Conservation (phyloP, 1,284 basidiomycete species). For the Cutaneotrichosporon spelunceum region DNA sequence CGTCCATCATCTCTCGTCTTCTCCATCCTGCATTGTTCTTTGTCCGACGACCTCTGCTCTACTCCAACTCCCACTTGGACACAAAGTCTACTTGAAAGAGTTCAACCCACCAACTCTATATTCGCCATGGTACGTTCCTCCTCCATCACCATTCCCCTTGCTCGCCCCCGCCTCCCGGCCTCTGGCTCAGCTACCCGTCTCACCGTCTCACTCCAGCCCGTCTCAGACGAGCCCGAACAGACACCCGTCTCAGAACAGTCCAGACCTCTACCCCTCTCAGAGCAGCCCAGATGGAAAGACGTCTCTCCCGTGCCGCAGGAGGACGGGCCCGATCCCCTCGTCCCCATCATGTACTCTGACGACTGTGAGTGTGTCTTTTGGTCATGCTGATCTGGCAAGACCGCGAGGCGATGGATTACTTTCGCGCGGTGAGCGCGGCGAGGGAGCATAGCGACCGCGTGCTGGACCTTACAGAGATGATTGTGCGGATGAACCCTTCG, state of each 20-base stretch:
- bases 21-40: background rate
- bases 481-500: constrained; percentile 83
- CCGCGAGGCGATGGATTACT: constrained; percentile 85
- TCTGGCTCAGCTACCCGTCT: too few species aligned
- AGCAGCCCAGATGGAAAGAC: constrained; percentile 72
- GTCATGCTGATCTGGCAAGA: constrained; percentile 56
- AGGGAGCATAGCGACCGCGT: constrained; percentile 75
- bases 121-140: too few species aligned
- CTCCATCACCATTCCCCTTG: too few species aligned
- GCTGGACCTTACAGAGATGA: constrained; percentile 74
- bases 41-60: background rate
- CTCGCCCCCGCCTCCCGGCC: too few species aligned
- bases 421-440: constrained; percentile 71
- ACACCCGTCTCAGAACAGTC: background rate
- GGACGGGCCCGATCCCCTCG: constrained; percentile 69
- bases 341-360: constrained; percentile 79
- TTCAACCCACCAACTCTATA: too few species aligned
- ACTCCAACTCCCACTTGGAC: too few species aligned
- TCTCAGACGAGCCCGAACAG: background rate
- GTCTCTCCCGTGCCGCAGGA: constrained; percentile 75
- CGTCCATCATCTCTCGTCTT: background rate
- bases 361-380: constrained; percentile 64
- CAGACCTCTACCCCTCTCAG: constrained; percentile 60
- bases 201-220: background rate
- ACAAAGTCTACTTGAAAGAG: too few species aligned